A percentile compares a stretch with the other conserved stretches of the same genome.
phyloP scores from a whole-genome alignment of 108 stramenopile species.

The Cyclotella choctawhatcheeana region DNA sequence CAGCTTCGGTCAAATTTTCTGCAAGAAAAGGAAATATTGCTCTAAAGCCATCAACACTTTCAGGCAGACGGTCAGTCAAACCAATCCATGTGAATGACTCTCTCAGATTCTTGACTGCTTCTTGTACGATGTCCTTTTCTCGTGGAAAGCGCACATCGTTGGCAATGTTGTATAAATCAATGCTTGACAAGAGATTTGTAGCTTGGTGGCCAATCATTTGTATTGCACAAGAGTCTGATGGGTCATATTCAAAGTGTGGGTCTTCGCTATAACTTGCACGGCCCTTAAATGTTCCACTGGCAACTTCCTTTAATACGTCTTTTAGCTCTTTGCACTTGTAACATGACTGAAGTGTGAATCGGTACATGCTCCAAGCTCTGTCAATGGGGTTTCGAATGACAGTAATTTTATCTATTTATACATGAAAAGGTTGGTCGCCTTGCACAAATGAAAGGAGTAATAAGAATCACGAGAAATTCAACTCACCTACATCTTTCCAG shows the following conservation, averaged over 20 bases:
- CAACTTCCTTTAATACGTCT: constrained; percentile 62
- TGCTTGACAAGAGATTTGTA: constrained; percentile 62
- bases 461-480: background rate
- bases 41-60: constrained; percentile 55
- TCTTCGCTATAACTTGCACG: background rate
- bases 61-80: constrained; percentile 63
- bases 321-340: constrained; percentile 67
- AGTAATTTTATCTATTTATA: constrained; percentile 56
- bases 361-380: constrained; percentile 85
- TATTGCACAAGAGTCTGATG: constrained; percentile 50
- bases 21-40: constrained; percentile 74
- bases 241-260: constrained; percentile 34
- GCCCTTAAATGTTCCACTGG: constrained; percentile 47
- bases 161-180: constrained; percentile 51
- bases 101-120: constrained; percentile 72
- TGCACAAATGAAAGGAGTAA: background rate
- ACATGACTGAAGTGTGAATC: constrained; percentile 69
- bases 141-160: constrained; percentile 51
- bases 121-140: constrained; percentile 51
- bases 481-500: constrained; percentile 50
- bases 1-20: constrained; percentile 34
- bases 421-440: background rate
- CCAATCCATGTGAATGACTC: constrained; percentile 74
- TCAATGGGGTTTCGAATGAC: constrained; percentile 80
- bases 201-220: constrained; percentile 77